Evolutionary conservation across 768 basidiomycete species (phyloP), one percentile per base, ranked within the genome.

Genomic region (Panaeolus papilionaceus): DNA sequence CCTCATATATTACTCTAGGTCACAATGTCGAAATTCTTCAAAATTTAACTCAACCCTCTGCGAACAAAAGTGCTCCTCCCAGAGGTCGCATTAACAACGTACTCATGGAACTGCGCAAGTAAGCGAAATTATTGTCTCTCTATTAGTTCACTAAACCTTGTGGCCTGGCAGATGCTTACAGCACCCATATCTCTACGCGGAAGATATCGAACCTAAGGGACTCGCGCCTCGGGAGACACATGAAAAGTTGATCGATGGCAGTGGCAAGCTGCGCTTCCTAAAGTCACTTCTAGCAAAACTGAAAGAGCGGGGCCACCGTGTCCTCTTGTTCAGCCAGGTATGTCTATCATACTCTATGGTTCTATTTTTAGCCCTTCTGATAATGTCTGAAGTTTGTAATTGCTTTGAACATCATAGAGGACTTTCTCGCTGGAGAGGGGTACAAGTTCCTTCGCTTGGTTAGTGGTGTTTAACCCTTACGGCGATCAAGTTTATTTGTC

Each of bases 291-390:
- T 98, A 37, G 94, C 94, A 0, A 95, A 93, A 76, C 83, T 98
- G 47, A 92, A 91, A 71, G 87, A 89, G 63, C 88, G 90, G 58
- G 94, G 94, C 0, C 96, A 98, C 80, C 90, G 96, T 28, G 89
- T 98, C 38, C 83, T 98, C 28, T 79, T 98, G 3, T 98, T 98
- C 78, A 96, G 94, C 75, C 96, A 97, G 82, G 96, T 94, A 69
- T 63, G 82, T 75, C 28, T 44, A 4, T 18, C 14, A 18, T 14
- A 18, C 16, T 18, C 18, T 18, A 16, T 44, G 42, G 3, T 20
- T 39, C 63, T n/a, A 14, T 33, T 5, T 26, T 18, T 20, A 39
- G 40, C n/a, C 61, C 65, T 45, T 44, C 64, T 33, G 3, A 33
- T 33, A 33, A 33, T 40, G 47, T 61, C 39, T 69, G 33, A 68